phyloP scores from a whole-genome alignment of 352 stramenopile genomes.

The Phytophthora cactorum region DNA sequence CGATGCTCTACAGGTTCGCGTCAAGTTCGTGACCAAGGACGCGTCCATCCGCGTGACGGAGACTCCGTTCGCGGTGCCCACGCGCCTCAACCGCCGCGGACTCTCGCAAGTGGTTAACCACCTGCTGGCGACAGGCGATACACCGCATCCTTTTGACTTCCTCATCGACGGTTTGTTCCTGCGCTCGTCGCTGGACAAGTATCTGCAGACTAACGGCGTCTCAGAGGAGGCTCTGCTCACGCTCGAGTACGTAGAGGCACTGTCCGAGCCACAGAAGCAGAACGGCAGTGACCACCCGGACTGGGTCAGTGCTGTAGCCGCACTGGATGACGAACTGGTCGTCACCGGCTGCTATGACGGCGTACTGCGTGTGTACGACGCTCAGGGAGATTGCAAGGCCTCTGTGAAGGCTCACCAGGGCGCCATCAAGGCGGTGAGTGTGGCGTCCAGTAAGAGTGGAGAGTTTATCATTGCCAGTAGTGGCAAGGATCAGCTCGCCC shows the following conservation, averaged over 20 bases:
- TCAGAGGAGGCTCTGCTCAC: slow-evolving; percentile 87
- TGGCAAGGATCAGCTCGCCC: slow-evolving; percentile 79
- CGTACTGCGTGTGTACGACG: slow-evolving; percentile 81
- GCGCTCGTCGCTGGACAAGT: slow-evolving; percentile 80
- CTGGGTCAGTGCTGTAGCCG: slow-evolving; percentile 84
- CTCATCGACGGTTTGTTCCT: slow-evolving; percentile 80
- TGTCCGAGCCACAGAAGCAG: slow-evolving; percentile 75
- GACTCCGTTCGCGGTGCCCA: slow-evolving; percentile 89
- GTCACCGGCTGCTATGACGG: slow-evolving; percentile 90
- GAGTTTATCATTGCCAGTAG: slow-evolving; percentile 76
- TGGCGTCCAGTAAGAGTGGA: slow-evolving; percentile 30
- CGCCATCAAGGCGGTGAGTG: slow-evolving; percentile 71
- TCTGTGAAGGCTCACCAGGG: slow-evolving; percentile 81
- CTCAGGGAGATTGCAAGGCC: slow-evolving; percentile 51
- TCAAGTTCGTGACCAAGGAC: slow-evolving; percentile 92
- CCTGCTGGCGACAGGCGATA: slow-evolving; percentile 59
- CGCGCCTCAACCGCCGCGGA: slow-evolving; percentile 74
- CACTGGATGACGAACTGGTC: slow-evolving; percentile 48
- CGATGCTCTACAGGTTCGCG: slow-evolving; percentile 62
- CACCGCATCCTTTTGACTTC: slow-evolving; percentile 86
- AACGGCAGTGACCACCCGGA: slow-evolving; percentile 78
- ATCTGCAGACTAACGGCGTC: slow-evolving; percentile 63
- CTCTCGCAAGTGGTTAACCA: slow-evolving; percentile 93
- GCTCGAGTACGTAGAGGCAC: slow-evolving; percentile 89
- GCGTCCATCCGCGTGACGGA: slow-evolving; percentile 88